Evolutionary conservation across 192 early-diverging fungal species (phyloP).

Genomic region (Coemansia umbellata): DNA sequence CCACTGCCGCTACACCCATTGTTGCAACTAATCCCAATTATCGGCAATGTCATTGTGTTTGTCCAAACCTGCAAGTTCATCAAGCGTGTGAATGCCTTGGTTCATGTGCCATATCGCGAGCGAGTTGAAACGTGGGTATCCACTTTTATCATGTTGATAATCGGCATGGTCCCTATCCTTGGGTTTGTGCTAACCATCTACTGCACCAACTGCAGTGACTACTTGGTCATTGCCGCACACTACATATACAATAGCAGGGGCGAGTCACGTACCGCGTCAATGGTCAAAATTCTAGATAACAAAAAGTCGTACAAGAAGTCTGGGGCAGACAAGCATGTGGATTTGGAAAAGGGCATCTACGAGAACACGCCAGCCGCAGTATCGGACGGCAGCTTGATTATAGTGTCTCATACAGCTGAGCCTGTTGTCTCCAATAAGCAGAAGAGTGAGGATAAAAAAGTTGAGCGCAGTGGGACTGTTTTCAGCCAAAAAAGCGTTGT

Average conservation of each 20-base stretch:
- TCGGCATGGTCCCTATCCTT: constrained; percentile 41
- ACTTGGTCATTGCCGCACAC: constrained; percentile 18
- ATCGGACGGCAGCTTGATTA: neutral
- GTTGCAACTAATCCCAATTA: constrained; percentile 29
- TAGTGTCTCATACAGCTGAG: constrained; percentile 1
- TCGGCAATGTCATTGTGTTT: constrained; percentile 41
- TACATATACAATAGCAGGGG: neutral
- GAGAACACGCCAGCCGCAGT: neutral
- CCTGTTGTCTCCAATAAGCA: neutral
- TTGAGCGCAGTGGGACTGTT: neutral
- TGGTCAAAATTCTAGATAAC: neutral
- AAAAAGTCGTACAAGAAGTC: neutral
- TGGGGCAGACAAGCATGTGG: neutral
- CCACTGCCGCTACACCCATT: constrained; percentile 25
- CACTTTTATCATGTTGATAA: constrained; percentile 17
- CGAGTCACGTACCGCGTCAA: neutral
- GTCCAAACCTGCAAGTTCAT: constrained; percentile 23
- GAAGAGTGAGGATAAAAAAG: neutral
- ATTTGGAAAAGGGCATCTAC: neutral
- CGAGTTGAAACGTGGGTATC: constrained; percentile 27
- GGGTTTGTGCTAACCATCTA: constrained; percentile 26
- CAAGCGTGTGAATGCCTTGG: constrained; percentile 9
- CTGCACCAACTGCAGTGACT: constrained; percentile 34
- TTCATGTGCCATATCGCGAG: constrained; percentile 18
- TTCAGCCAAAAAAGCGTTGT: neutral